These are phyloP conservation scores for Arthrobotrys pseudoclavata DNA, from an alignment of 2,329 filamentous ascomycete genomes.

Conservation along the genomic window DNA sequence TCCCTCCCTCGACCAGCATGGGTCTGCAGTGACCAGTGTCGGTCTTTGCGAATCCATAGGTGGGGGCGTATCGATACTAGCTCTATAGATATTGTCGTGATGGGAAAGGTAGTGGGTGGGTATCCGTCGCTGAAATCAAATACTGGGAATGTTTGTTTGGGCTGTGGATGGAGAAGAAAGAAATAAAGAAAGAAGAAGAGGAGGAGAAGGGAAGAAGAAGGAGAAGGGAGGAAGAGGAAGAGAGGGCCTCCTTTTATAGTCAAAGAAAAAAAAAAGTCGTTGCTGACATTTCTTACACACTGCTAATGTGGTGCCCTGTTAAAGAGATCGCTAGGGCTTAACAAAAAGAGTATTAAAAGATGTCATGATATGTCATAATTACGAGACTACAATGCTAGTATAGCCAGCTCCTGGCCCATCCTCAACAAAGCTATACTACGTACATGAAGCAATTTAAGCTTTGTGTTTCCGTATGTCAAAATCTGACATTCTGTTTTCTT, in stretches of 20 bases:
- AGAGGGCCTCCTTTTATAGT: conserved; percentile 15
- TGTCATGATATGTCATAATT: neutral
- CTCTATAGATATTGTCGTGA: conserved; percentile 1
- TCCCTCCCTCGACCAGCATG: conserved; percentile 1
- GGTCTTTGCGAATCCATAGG: conserved; percentile 6
- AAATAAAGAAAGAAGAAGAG: no score
- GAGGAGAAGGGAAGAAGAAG: neutral
- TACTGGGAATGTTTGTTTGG: conserved; percentile 13
- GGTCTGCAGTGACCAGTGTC: conserved; percentile 1
- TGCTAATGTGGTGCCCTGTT: no score
- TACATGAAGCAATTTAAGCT: no score
- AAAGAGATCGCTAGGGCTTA: no score
- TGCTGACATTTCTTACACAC: no score
- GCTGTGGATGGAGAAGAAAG: conserved; percentile 33
- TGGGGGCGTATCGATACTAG: conserved; percentile 23
- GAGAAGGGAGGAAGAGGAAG: neutral
- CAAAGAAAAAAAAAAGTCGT: neutral
- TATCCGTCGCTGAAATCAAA: conserved; percentile 42
- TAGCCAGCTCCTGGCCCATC: no score
- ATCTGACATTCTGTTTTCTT: neutral
- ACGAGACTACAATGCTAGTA: no score
- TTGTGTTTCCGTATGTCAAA: neutral
- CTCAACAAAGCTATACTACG: no score
- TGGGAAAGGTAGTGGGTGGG: neutral
- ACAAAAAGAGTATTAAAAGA: no score